Evolutionary conservation across 2,329 filamentous ascomycete genomes (phyloP).

Genomic region (Colletotrichum shisoi): DNA sequence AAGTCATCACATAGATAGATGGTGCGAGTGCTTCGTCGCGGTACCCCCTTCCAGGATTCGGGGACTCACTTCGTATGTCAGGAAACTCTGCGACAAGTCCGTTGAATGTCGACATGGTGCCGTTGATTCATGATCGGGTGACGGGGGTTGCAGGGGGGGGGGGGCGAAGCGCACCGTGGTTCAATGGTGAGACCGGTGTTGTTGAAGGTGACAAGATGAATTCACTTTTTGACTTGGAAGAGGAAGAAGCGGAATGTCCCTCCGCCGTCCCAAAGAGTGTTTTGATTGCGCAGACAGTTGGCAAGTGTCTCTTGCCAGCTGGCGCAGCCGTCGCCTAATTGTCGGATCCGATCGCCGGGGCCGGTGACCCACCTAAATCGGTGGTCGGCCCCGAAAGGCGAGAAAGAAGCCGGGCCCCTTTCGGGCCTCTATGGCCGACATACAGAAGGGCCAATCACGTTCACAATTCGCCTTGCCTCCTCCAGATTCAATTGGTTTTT

Average conservation of each 20-base stretch:
- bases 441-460: too few species aligned
- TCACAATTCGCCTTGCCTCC: background rate
- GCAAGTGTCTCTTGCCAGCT: fast-evolving
- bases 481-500: background rate
- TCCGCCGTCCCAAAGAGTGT: background rate
- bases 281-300: background rate
- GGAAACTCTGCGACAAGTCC: constrained; percentile 80
- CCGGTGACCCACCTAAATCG: too few species aligned
- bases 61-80: constrained; percentile 70
- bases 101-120: constrained; percentile 77
- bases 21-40: constrained; percentile 11
- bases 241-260: background rate
- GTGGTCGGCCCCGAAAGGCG: too few species aligned
- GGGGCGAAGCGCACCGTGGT: background rate
- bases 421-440: too few species aligned
- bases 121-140: background rate
- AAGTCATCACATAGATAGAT: background rate
- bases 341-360: background rate
- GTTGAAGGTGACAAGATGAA: background rate
- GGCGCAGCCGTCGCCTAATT: fast-evolving
- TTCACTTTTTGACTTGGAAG: background rate
- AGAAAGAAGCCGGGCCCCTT: too few species aligned
- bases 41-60: constrained; percentile 7
- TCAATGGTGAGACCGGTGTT: background rate
- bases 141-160: too few species aligned